A percentile compares a stretch with the other conserved stretches of the same genome.
These are phyloP conservation scores for Sequoia sempervirens DNA, from an alignment of 75 land plant species.

Conservation along the genomic window DNA sequence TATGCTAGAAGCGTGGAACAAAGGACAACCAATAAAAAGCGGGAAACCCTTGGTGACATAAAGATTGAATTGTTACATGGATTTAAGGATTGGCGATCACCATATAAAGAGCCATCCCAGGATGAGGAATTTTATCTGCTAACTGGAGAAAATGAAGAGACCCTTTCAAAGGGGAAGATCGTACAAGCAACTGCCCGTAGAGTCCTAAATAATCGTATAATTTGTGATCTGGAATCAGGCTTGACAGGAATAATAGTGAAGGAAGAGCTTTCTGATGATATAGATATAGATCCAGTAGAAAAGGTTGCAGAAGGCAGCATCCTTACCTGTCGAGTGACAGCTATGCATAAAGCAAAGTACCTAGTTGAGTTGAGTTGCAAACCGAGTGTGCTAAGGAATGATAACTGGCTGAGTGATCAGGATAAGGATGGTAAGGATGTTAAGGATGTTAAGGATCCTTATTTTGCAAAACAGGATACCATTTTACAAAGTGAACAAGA, in stretches of 20 bases:
- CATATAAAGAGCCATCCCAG: slow-evolving; percentile 50
- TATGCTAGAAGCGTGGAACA: slow-evolving; percentile 42
- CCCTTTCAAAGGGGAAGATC: slow-evolving; percentile 66
- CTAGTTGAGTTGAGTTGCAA: slow-evolving; percentile 47
- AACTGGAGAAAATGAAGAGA: slow-evolving; percentile 82
- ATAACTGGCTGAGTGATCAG: slow-evolving; percentile 20
- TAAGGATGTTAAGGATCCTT: slow-evolving; percentile 36
- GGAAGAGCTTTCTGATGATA: slow-evolving; percentile 72
- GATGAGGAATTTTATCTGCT: slow-evolving; percentile 81
- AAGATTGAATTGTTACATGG: slow-evolving; percentile 76
- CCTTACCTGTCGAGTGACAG: slow-evolving; percentile 70
- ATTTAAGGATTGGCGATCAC: slow-evolving; percentile 71
- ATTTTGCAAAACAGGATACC: slow-evolving; percentile 46
- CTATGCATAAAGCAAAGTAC: slow-evolving; percentile 52
- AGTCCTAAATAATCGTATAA: slow-evolving; percentile 49
- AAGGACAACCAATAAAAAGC: slow-evolving; percentile 21
- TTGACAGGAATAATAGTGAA: slow-evolving; percentile 61
- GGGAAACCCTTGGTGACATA: slow-evolving; percentile 66
- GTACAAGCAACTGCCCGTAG: slow-evolving; percentile 76
- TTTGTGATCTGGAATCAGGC: slow-evolving; percentile 80
- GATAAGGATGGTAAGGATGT: neutral
- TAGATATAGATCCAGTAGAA: slow-evolving; percentile 42
- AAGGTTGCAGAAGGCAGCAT: slow-evolving; percentile 66
- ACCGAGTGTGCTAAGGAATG: slow-evolving; percentile 53
- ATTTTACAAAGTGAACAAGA: slow-evolving; percentile 55